Percentiles rank a stretch among this genome's conserved stretches.
Conservation (phyloP, 495 filamentous ascomycete species). For the Lasiosphaeria hispida region DNA sequence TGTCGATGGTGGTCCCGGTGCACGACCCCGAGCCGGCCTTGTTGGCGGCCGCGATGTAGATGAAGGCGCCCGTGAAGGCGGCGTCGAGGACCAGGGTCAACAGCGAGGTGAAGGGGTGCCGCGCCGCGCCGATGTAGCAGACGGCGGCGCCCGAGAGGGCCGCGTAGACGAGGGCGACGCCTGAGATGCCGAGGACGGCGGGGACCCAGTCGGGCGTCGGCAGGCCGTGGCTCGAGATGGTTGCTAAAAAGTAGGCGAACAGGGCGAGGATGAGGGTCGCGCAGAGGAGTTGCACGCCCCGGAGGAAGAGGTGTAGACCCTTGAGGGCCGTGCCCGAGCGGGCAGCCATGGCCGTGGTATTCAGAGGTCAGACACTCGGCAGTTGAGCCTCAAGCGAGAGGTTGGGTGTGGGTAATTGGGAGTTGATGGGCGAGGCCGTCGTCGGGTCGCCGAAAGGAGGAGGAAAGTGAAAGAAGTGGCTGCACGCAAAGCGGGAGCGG, state of each 20-base stretch:
- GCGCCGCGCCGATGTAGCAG: slow-evolving; percentile 64
- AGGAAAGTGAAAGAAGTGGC: no score
- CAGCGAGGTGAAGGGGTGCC: slow-evolving; percentile 62
- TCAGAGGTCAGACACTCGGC: background rate
- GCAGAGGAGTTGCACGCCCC: slow-evolving; percentile 68
- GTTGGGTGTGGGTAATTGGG: background rate
- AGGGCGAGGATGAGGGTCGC: slow-evolving; percentile 72
- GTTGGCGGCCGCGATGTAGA: slow-evolving; percentile 61
- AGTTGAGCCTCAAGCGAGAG: background rate
- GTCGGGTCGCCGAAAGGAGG: no score
- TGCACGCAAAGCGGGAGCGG: no score
- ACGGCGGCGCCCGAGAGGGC: slow-evolving; percentile 67
- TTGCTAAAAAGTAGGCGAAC: slow-evolving; percentile 71
- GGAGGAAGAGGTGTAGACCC: slow-evolving; percentile 59
- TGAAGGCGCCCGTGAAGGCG: slow-evolving; percentile 55
- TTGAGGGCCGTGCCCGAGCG: slow-evolving; percentile 58
- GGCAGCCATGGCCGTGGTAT: slow-evolving; percentile 32
- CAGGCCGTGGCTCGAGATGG: slow-evolving; percentile 56
- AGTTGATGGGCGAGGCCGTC: background rate
- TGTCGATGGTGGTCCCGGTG: slow-evolving; percentile 56
- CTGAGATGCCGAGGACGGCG: slow-evolving; percentile 81
- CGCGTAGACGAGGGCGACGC: slow-evolving; percentile 68
- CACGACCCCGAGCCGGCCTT: slow-evolving; percentile 63
- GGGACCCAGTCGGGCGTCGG: slow-evolving; percentile 61
- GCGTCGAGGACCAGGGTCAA: slow-evolving; percentile 66